phyloP scores from a whole-genome alignment of 2,329 filamentous ascomycete genomes.

The Fusarium pseudograminearum region DNA sequence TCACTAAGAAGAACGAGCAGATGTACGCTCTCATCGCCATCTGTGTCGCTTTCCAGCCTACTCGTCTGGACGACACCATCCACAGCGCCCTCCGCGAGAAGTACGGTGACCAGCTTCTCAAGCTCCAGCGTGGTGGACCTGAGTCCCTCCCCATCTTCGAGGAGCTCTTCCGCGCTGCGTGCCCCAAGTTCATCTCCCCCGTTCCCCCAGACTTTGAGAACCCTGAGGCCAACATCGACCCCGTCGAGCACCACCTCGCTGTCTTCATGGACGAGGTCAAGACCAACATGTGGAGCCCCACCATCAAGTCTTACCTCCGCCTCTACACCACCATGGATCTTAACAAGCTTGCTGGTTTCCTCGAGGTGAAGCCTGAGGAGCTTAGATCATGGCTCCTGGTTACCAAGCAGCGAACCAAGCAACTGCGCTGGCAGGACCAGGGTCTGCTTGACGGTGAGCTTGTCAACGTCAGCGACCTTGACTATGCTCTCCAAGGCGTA shows the following conservation, averaged over 20 bases:
- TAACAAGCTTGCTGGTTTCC: slow-evolving; percentile 96
- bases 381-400: slow-evolving; percentile 93
- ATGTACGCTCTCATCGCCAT: slow-evolving; percentile 99
- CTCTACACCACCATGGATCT: slow-evolving; percentile 99
- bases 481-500: slow-evolving; percentile 96
- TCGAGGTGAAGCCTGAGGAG: slow-evolving; percentile 97
- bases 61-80: slow-evolving; percentile 97
- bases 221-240: slow-evolving; percentile 94
- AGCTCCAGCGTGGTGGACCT: slow-evolving; percentile 94
- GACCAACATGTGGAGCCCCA: slow-evolving; percentile 98
- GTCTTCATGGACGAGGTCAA: slow-evolving; percentile 99
- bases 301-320: slow-evolving; percentile 97
- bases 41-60: slow-evolving; percentile 98
- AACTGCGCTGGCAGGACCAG: slow-evolving; percentile 91
- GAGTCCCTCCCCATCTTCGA: slow-evolving; percentile 97
- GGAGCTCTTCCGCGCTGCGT: slow-evolving; percentile 97
- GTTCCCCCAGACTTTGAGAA: slow-evolving; percentile 98
- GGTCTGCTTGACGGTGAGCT: slow-evolving; percentile 91
- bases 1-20: slow-evolving; percentile 99
- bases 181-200: slow-evolving; percentile 99
- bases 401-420: slow-evolving; percentile 98
- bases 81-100: slow-evolving; percentile 98
- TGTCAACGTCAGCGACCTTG: slow-evolving; percentile 92
- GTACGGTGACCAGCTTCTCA: slow-evolving; percentile 97
- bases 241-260: slow-evolving; percentile 94